A percentile compares a stretch with the other conserved stretches of the same genome.
Evolutionary conservation across 495 filamentous ascomycete genomes (phyloP).

Genomic region (Aspergillus taichungensis): DNA sequence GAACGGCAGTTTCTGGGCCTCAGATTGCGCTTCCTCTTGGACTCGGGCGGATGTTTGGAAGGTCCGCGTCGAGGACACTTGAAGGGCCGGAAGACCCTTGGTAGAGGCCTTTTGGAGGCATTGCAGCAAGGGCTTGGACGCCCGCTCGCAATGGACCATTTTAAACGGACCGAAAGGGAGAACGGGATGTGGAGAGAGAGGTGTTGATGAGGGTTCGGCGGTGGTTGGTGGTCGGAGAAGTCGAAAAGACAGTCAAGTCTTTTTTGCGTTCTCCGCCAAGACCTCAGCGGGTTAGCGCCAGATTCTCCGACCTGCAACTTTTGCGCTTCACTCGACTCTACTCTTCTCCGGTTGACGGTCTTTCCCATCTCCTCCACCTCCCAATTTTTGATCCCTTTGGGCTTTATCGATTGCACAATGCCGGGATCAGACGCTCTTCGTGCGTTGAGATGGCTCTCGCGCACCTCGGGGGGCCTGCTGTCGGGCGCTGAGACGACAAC

Average conservation of each 20-base stretch:
- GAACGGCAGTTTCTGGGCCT: constrained; percentile 26
- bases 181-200: constrained; percentile 1
- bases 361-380: neutral
- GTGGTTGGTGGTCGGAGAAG: constrained; percentile 1
- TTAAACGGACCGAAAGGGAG: constrained; percentile 15
- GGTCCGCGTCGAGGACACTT: constrained; percentile 26
- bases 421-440: constrained; percentile 28
- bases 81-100: constrained; percentile 23
- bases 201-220: constrained; percentile 11
- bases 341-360: constrained; percentile 9
- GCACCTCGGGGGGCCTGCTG: constrained; percentile 34
- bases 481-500: constrained; percentile 37
- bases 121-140: constrained; percentile 56
- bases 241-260: constrained; percentile 20
- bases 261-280: constrained; percentile 27
- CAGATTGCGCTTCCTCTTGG: constrained; percentile 32
- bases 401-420: constrained; percentile 21
- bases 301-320: constrained; percentile 30
- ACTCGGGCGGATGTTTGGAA: constrained; percentile 30
- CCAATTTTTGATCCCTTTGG: neutral
- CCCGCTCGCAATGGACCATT: constrained; percentile 65
- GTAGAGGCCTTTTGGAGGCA: constrained; percentile 45
- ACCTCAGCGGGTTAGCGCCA: constrained; percentile 26
- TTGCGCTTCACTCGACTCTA: constrained; percentile 21
- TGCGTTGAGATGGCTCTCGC: constrained; percentile 33